These are phyloP conservation scores for Deinandra increscens DNA, from an alignment of 129 eudicot genomes.

Conservation along the genomic window DNA sequence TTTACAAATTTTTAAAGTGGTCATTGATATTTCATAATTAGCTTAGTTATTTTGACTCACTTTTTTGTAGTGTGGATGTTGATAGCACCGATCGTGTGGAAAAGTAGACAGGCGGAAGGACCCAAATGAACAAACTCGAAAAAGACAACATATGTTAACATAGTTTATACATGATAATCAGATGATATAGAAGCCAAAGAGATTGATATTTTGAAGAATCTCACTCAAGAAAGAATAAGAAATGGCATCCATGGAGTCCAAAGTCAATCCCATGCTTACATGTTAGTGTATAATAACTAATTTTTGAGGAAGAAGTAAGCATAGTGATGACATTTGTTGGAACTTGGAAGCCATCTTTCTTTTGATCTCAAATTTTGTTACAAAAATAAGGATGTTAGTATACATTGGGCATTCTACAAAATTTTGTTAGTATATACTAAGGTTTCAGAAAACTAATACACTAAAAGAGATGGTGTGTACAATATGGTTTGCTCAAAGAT, in stretches of 20 bases:
- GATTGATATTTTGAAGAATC: not conserved
- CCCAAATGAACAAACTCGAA: constrained; percentile 18
- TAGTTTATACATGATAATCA: not conserved
- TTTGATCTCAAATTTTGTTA: not conserved
- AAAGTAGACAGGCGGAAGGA: constrained; percentile 50
- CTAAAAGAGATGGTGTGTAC: no score
- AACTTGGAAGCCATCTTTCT: constrained; percentile 1
- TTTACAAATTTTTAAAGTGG: not conserved
- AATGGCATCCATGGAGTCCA: constrained; percentile 18
- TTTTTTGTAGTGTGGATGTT: constrained; percentile 73
- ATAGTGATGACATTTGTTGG: constrained; percentile 10
- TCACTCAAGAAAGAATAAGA: not conserved
- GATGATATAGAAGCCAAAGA: constrained; percentile 5
- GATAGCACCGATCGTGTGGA: constrained; percentile 63
- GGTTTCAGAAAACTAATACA: no score
- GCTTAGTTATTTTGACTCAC: not conserved
- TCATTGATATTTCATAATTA: not conserved
- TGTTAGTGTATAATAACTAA: not conserved
- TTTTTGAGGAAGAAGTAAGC: constrained; percentile 15
- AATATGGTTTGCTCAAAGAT: no score
- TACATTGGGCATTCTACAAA: not conserved
- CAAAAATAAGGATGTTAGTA: not conserved
- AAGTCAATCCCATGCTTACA: not conserved
- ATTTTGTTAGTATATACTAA: constrained; percentile 4
- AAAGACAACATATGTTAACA: constrained; percentile 1